phyloP scores from a whole-genome alignment of 2,329 filamentous ascomycete genomes.

The Ascocoryne sarcoides region DNA sequence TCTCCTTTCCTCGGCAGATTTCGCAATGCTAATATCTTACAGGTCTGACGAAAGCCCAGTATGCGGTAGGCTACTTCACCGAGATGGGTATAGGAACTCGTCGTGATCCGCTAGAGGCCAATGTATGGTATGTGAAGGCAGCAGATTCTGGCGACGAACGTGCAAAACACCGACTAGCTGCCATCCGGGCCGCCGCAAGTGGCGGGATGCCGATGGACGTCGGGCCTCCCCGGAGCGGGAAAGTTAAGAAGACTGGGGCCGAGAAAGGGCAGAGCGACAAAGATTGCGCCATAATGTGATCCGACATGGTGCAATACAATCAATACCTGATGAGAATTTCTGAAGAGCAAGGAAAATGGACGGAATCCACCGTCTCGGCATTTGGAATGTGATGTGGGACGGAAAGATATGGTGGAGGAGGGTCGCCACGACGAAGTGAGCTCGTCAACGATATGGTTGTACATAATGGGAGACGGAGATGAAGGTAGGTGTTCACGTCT shows the following conservation, averaged over 20 bases:
- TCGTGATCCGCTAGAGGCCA: constrained; percentile 89
- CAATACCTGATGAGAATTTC: too few relatives aligned
- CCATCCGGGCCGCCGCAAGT: constrained; percentile 75
- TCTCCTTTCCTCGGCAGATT: neutral
- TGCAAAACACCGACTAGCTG: constrained; percentile 75
- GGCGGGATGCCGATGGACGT: constrained; percentile 28
- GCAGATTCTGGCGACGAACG: constrained; percentile 86
- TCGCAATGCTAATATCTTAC: constrained; percentile 8
- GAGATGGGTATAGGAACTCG: constrained; percentile 97
- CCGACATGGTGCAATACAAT: too few relatives aligned
- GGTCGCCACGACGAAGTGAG: too few relatives aligned
- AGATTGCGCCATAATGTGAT: constrained; percentile 24
- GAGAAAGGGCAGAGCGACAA: constrained; percentile 21
- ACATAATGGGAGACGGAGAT: too few relatives aligned
- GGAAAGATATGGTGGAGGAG: too few relatives aligned
- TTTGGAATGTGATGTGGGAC: too few relatives aligned
- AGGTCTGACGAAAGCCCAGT: constrained; percentile 60
- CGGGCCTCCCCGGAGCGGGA: constrained; percentile 20
- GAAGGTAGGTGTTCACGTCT: too few relatives aligned
- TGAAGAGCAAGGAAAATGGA: too few relatives aligned
- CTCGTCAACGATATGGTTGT: too few relatives aligned
- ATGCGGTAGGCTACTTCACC: constrained; percentile 92
- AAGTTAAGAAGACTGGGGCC: constrained; percentile 23
- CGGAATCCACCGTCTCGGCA: too few relatives aligned
- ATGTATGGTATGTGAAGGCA: constrained; percentile 96